Evolutionary conservation across 805 yeast species (phyloP).

Genomic region (Kluyveromyces lactis): DNA sequence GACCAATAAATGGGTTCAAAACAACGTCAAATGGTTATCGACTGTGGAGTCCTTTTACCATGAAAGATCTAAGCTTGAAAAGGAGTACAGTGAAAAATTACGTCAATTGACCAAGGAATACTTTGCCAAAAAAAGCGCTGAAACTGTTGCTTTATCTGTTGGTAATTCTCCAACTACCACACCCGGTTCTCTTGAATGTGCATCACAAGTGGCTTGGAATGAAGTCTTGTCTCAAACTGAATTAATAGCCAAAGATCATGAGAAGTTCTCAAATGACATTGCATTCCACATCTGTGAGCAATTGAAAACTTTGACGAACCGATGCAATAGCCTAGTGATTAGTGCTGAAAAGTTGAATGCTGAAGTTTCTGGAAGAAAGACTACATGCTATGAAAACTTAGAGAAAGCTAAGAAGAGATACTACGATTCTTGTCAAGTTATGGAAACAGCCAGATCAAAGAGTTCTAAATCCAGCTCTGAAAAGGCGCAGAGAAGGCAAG

Average conservation of each 20-base stretch:
- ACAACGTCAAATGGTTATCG: conserved; percentile 63
- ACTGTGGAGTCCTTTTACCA: conserved; percentile 79
- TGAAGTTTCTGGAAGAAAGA: conserved; percentile 39
- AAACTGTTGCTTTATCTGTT: conserved; percentile 62
- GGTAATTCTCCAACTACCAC: conserved; percentile 89
- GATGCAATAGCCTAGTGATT: conserved; percentile 45
- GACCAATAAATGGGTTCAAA: conserved; percentile 70
- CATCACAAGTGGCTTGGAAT: conserved; percentile 83
- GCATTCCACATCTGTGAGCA: conserved; percentile 53
- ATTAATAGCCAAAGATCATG: conserved; percentile 59
- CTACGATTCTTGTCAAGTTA: conserved; percentile 68
- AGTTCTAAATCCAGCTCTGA: conserved; percentile 52
- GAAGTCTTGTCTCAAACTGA: conserved; percentile 82
- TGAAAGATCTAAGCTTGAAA: conserved; percentile 75
- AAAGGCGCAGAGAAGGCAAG: conserved; percentile 39
- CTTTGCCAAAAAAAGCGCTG: conserved; percentile 66
- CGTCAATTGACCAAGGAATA: conserved; percentile 56
- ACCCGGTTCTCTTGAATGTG: conserved; percentile 90
- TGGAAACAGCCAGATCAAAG: conserved; percentile 75
- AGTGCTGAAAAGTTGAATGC: conserved; percentile 53
- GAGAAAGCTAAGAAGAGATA: conserved; percentile 54
- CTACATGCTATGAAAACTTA: conserved; percentile 23
- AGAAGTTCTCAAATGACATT: conserved; percentile 51
- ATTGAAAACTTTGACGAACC: conserved; percentile 42
- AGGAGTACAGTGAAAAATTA: conserved; percentile 69